A percentile compares a stretch with the other conserved stretches of the same genome.
phyloP scores from a whole-genome alignment of 371 early-diverging fungal genomes.

The Mucor ambiguus region DNA sequence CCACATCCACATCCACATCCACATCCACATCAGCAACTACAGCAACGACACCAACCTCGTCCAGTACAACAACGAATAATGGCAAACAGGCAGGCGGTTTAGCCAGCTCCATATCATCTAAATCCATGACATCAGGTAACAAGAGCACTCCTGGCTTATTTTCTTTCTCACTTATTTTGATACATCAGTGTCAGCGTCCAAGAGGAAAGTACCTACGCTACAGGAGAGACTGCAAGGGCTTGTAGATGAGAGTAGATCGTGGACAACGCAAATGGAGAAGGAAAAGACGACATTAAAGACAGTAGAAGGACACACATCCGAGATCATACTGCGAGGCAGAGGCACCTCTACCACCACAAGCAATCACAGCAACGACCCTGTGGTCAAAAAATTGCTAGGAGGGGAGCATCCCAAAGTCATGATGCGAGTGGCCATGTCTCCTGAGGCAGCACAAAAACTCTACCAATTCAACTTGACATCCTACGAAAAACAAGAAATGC shows the following conservation, averaged over 20 bases:
- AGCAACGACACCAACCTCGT: not conserved
- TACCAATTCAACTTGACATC: conserved; percentile 70
- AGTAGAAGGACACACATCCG: conserved; percentile 17
- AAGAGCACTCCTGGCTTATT: not conserved
- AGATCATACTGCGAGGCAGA: conserved; percentile 26
- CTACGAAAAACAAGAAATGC: conserved; percentile 85
- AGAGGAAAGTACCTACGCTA: conserved; percentile 22
- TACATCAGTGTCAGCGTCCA: conserved; percentile 14
- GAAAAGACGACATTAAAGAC: conserved; percentile 2
- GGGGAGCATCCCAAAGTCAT: conserved; percentile 16
- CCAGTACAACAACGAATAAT: conserved; percentile 1
- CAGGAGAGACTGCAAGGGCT: conserved; percentile 34
- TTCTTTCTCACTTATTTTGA: not conserved
- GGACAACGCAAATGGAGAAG: conserved; percentile 17
- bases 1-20: conserved; percentile 1
- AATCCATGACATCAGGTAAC: conserved; percentile 5
- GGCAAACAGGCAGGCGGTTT: not conserved
- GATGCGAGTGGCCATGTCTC: conserved; percentile 47
- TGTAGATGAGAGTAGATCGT: conserved; percentile 29
- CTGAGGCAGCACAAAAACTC: conserved; percentile 57
- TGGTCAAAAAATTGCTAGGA: not conserved
- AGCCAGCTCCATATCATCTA: conserved; percentile 2
- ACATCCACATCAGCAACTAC: conserved; percentile 6
- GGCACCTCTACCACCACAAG: conserved; percentile 10
- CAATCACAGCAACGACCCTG: not conserved